phyloP scores from a whole-genome alignment of 176 grass and related monocot species.

The Metroxylon sagu region DNA sequence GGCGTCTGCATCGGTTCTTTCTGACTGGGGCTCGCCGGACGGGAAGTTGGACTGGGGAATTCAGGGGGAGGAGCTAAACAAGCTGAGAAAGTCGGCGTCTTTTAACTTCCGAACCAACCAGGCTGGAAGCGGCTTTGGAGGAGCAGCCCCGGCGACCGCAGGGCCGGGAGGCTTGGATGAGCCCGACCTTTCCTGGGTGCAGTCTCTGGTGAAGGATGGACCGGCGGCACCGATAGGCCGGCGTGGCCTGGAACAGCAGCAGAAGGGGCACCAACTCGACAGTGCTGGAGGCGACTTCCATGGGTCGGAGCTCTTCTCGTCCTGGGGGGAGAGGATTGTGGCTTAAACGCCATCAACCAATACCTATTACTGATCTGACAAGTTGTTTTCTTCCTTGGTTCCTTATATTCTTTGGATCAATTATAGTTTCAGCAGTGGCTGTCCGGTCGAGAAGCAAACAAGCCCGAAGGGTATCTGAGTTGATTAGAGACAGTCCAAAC shows the following conservation, averaged over 20 bases:
- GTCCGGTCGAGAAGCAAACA: constrained; percentile 34
- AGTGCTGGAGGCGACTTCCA: not conserved
- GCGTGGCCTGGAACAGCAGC: constrained; percentile 19
- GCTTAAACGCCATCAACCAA: constrained; percentile 24
- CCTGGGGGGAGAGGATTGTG: constrained; percentile 60
- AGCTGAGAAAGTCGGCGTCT: constrained; percentile 37
- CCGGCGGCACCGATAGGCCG: constrained; percentile 9
- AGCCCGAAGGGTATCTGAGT: constrained; percentile 74
- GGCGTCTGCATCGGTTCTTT: constrained; percentile 29
- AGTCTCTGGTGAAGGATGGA: too few species aligned
- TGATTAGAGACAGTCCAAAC: constrained; percentile 41
- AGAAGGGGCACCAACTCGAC: not conserved
- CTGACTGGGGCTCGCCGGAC: constrained; percentile 3
- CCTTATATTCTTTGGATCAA: constrained; percentile 55
- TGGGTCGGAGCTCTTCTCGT: constrained; percentile 3
- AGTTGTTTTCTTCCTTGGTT: constrained; percentile 97
- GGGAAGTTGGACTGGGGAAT: constrained; percentile 33
- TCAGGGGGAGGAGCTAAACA: constrained; percentile 50
- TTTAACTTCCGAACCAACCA: constrained; percentile 8
- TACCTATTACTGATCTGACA: constrained; percentile 38
- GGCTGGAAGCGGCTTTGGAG: too few species aligned
- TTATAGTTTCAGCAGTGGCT: constrained; percentile 54
- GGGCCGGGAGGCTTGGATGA: too few species aligned
- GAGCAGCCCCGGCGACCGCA: too few species aligned
- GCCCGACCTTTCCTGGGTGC: too few species aligned